Base-by-base conservation (phyloP, 2,329 filamentous ascomycete species). In the Dendryphion nanum region DNA sequence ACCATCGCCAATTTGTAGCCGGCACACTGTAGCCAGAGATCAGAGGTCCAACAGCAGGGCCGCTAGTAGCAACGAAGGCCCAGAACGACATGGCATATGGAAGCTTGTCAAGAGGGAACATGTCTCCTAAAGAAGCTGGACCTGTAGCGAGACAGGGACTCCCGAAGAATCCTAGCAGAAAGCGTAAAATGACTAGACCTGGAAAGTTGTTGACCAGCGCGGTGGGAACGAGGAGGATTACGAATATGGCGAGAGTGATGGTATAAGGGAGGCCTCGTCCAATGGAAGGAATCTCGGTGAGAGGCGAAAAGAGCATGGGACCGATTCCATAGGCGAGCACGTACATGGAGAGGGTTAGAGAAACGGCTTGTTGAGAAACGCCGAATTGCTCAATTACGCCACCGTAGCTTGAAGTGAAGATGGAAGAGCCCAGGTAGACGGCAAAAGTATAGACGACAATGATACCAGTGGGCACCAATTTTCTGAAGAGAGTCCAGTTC, bases 21-120 rank as follows among this genome's bases (percentile, higher is more conserved):
- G 89, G 82, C 5, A 79, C 77, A 4, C 89, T 73, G 63, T 82
- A 94, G 12, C 89, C 89, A 44, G 86, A 87, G 12, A 85, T 77
- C 1, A 95, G 60, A 14, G 70, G 70, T 0, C 67, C 61, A 1
- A 70, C 82, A 1, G 85, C 86, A 24, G 88, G 88, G 0, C 88
- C 88, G 33, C 61, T 64, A 1, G 65, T 70, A 0, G 68, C 68
- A 1, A 68, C 65, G n/a, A 71, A 59, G 0, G 68, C 67, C 70
- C 70, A 73, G 1, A 71, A 48, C 1, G 59, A 65, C 5, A 73
- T 55, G 0, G 63, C 66, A 32, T 73, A 73, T 0, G 70, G 69
- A 0, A 73, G 59, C 38, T 72, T 67, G 35, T 57, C 44, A 6
- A 59, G 38, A 18, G 38, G 40, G 50, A 57, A 69, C 39, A 61